phyloP scores from a whole-genome alignment of 495 filamentous ascomycete species.

The Amniculicola lignicola region DNA sequence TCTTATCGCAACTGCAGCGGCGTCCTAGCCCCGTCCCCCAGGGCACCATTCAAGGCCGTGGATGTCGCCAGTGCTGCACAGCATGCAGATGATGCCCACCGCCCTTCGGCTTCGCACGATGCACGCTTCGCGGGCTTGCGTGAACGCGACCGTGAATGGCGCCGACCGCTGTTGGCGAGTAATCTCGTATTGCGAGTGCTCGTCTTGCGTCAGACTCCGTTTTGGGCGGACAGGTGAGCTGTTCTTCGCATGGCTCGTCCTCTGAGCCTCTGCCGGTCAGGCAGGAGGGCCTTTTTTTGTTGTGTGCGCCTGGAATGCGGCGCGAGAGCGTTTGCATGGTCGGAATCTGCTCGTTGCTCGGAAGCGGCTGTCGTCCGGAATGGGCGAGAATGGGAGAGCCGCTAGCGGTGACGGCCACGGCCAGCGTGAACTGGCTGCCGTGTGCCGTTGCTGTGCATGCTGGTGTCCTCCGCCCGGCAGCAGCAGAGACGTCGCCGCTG shows the following conservation, averaged over 20 bases:
- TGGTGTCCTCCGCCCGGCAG: slow-evolving; percentile 22
- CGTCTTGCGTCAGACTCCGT: too few relatives aligned
- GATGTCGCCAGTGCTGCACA: not conserved
- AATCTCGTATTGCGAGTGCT: too few relatives aligned
- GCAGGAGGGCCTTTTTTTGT: not conserved
- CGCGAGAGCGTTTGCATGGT: slow-evolving; percentile 3
- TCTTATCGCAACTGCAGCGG: not conserved
- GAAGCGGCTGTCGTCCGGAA: slow-evolving; percentile 17
- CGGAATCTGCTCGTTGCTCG: slow-evolving; percentile 31
- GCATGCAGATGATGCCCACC: not conserved
- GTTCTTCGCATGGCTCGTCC: too few relatives aligned
- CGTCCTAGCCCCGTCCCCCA: not conserved
- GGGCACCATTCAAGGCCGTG: not conserved
- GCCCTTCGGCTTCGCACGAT: not conserved
- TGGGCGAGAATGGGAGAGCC: not conserved
- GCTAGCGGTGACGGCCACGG: slow-evolving; percentile 6
- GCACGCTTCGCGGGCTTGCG: slow-evolving; percentile 1
- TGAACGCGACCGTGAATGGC: not conserved
- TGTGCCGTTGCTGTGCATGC: slow-evolving; percentile 26
- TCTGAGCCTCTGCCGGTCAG: not conserved
- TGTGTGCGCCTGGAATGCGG: slow-evolving; percentile 20
- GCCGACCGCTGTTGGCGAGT: too few relatives aligned
- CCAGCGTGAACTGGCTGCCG: slow-evolving; percentile 4
- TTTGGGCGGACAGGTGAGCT: too few relatives aligned
- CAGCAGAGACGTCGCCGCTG: not conserved